phyloP scores from a whole-genome alignment of 768 basidiomycete species.

The Tephrocybe sp. region DNA sequence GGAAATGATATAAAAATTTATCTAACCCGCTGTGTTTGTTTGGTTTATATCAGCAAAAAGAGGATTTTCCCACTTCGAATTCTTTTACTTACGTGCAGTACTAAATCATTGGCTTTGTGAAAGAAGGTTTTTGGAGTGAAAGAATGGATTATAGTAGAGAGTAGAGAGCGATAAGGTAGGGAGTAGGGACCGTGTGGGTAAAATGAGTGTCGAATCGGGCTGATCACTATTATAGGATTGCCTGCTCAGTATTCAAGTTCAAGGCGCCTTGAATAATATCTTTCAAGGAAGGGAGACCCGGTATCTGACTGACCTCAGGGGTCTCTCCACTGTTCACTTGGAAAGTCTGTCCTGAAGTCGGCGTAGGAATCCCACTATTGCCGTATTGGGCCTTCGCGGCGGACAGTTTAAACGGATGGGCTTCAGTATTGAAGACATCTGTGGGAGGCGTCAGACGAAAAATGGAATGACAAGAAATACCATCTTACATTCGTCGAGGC shows the following conservation, averaged over 20 bases:
- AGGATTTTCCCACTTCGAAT: no score
- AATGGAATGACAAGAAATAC: not conserved
- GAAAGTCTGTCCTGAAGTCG: slow-evolving; percentile 11
- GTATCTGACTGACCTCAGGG: slow-evolving; percentile 24
- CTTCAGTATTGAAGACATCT: slow-evolving; percentile 73
- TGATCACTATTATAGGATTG: not conserved
- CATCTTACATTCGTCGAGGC: slow-evolving; percentile 59
- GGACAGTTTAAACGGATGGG: slow-evolving; percentile 63
- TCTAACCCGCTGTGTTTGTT: no score
- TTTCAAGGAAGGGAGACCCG: slow-evolving; percentile 13
- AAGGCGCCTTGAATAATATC: slow-evolving; percentile 2
- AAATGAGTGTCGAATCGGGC: not conserved
- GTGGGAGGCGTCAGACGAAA: not conserved
- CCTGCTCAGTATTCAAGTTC: not conserved
- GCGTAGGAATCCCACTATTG: slow-evolving; percentile 12
- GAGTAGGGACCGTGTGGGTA: not conserved
- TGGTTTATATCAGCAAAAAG: no score
- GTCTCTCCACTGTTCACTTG: slow-evolving; percentile 10
- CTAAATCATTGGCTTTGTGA: no score
- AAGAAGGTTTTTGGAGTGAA: not conserved
- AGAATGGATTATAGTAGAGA: not conserved
- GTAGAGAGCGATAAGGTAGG: not conserved
- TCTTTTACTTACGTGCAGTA: no score
- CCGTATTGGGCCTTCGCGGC: slow-evolving; percentile 33
- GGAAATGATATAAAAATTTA: not conserved